Conservation (phyloP, 2,329 filamentous ascomycete genomes). For the Colletotrichum salicis region DNA sequence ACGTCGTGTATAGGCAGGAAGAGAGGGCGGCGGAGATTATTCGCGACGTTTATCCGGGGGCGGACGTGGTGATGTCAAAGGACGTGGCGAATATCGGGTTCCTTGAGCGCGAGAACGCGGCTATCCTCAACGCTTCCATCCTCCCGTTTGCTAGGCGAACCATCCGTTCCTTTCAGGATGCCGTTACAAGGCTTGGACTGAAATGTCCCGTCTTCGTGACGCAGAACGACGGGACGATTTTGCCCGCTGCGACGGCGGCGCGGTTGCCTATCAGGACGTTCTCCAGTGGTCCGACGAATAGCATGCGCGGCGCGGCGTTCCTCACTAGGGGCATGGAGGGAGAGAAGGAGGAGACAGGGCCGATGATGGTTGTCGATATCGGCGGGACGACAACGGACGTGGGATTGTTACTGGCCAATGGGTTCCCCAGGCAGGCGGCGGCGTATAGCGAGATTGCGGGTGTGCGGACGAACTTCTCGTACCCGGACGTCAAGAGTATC, state of each 20-base stretch:
- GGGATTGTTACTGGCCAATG: slow-evolving; percentile 68
- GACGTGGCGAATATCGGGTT: slow-evolving; percentile 66
- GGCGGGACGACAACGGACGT: slow-evolving; percentile 75
- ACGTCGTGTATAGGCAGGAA: slow-evolving; percentile 62
- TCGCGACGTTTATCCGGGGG: slow-evolving; percentile 48
- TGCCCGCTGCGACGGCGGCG: slow-evolving; percentile 63
- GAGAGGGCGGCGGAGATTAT: slow-evolving; percentile 64
- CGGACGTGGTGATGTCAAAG: slow-evolving; percentile 60
- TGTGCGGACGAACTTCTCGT: slow-evolving; percentile 70
- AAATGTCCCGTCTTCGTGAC: slow-evolving; percentile 68
- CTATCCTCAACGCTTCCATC: slow-evolving; percentile 72
- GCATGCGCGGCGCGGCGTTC: slow-evolving; percentile 71
- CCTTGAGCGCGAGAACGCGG: slow-evolving; percentile 72
- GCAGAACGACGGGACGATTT: slow-evolving; percentile 71
- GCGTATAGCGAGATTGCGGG: slow-evolving; percentile 71
- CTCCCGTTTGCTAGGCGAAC: slow-evolving; percentile 66
- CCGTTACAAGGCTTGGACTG: slow-evolving; percentile 60
- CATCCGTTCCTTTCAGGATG: slow-evolving; percentile 64
- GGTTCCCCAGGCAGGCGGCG: slow-evolving; percentile 71
- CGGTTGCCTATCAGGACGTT: slow-evolving; percentile 56
- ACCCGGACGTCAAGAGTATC: slow-evolving; percentile 68
- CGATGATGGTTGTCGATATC: slow-evolving; percentile 72
- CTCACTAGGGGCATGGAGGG: slow-evolving; percentile 49
- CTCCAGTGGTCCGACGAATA: slow-evolving; percentile 69
- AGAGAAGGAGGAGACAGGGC: slow-evolving; percentile 46